Evolutionary conservation across 306 rosid species (phyloP).

Genomic region (Crataegus laevigata): DNA sequence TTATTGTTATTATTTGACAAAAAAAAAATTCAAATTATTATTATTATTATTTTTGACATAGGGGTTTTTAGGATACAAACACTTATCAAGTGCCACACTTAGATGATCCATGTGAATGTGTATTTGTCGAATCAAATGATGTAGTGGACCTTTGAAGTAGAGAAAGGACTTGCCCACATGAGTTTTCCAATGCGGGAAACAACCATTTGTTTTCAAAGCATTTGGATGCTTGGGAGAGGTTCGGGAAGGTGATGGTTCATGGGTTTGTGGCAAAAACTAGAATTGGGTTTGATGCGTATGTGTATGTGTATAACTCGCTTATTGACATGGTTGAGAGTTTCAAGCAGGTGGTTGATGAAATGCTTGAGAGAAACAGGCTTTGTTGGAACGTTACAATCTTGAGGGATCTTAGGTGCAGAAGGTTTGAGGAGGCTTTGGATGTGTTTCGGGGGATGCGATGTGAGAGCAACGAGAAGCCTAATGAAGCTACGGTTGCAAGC

Average conservation of each 20-base stretch:
- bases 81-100: no score
- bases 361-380: slow-evolving; percentile 42
- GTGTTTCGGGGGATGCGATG: slow-evolving; percentile 33
- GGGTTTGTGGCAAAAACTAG: slow-evolving; percentile 51
- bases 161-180: no score
- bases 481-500: slow-evolving; percentile 58
- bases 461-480: slow-evolving; percentile 39
- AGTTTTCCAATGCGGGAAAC: no score
- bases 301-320: slow-evolving; percentile 38
- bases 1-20: no score
- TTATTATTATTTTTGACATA: no score
- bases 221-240: slow-evolving; percentile 42
- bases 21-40: no score
- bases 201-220: slow-evolving; percentile 59
- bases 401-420: slow-evolving; percentile 46
- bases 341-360: slow-evolving; percentile 42
- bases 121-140: no score
- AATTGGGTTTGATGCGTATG: slow-evolving; percentile 39
- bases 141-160: no score
- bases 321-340: slow-evolving; percentile 18
- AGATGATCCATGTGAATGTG: no score
- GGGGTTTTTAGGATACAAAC: no score
- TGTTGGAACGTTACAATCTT: slow-evolving; percentile 70
- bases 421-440: slow-evolving; percentile 36
- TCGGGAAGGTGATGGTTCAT: slow-evolving; percentile 45